Percentiles rank a stretch among this genome's conserved stretches.
These are phyloP conservation scores for Cystofilobasidium bisporidii DNA, from an alignment of 768 basidiomycete species.

Conservation along the genomic window DNA sequence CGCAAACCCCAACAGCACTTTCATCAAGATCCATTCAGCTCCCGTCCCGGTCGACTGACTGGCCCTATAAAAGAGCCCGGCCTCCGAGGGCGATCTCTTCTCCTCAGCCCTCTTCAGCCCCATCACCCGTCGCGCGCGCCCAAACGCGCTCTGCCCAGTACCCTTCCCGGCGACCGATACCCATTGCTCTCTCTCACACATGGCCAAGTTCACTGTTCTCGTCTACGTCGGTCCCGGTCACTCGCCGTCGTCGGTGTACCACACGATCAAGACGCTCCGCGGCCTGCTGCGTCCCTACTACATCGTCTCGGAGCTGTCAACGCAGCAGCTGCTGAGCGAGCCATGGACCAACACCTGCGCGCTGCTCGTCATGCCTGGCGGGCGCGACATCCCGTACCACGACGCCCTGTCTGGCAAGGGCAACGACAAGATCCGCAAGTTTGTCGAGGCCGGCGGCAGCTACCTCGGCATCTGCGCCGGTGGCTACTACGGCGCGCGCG, in stretches of 20 bases:
- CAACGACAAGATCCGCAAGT: conserved; percentile 49
- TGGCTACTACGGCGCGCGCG: conserved; percentile 46
- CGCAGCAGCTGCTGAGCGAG: conserved; percentile 50
- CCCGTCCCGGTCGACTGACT: too few species aligned
- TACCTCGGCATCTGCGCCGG: conserved; percentile 59
- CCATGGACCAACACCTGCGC: conserved; percentile 73
- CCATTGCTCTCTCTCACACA: too few species aligned
- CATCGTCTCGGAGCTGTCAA: conserved; percentile 60
- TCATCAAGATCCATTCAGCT: too few species aligned
- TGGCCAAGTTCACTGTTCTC: conserved; percentile 45
- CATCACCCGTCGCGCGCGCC: not conserved
- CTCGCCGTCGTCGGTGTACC: conserved; percentile 44
- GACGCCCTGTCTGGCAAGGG: conserved; percentile 40
- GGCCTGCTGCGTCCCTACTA: conserved; percentile 61
- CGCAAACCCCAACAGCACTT: too few species aligned
- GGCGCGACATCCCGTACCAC: conserved; percentile 45
- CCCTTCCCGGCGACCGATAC: not conserved
- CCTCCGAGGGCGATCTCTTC: too few species aligned
- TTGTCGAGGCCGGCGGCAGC: conserved; percentile 59
- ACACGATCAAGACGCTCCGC: conserved; percentile 47
- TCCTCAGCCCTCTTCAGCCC: too few species aligned
- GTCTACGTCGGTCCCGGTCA: conserved; percentile 60
- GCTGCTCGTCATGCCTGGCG: conserved; percentile 67
- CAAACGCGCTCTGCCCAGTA: not conserved
- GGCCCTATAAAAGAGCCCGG: too few species aligned